These are phyloP conservation scores for Glycyrrhiza uralensis DNA, from an alignment of 306 rosid species.

Conservation along the genomic window DNA sequence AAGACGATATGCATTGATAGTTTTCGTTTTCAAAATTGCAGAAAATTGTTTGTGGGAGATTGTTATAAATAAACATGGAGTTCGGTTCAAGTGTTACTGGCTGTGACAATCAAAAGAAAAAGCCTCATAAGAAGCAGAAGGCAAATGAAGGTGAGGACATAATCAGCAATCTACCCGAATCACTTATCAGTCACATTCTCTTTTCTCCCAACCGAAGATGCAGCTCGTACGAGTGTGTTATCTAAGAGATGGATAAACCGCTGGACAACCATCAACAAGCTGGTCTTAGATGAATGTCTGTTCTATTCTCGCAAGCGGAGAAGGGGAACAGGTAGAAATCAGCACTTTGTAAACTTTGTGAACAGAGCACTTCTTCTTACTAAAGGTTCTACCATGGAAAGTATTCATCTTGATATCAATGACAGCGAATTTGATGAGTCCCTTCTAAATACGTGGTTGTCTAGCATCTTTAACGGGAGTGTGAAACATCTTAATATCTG, in stretches of 20 bases:
- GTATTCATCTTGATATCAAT: background rate
- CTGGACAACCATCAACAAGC: background rate
- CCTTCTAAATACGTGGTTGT: background rate
- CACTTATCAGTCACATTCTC: background rate
- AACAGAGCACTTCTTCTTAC: background rate
- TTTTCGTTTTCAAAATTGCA: too few relatives aligned
- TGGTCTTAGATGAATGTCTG: background rate
- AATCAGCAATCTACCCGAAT: background rate
- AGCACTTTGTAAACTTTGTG: background rate
- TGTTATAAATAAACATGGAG: background rate
- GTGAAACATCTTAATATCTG: too few relatives aligned
- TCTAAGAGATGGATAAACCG: background rate
- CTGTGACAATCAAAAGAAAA: background rate
- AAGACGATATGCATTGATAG: too few relatives aligned
- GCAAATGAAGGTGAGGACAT: background rate
- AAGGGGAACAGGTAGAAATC: background rate
- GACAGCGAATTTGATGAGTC: background rate
- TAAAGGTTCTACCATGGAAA: background rate
- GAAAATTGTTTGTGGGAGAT: background rate
- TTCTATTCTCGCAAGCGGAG: too few relatives aligned
- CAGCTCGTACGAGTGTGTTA: background rate
- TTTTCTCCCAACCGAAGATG: too few relatives aligned
- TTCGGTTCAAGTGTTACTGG: background rate
- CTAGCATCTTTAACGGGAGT: too few relatives aligned
- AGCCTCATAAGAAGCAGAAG: background rate